These are phyloP conservation scores for Basipetospora chlamydospora DNA, from an alignment of 2,329 filamentous ascomycete genomes.

Conservation along the genomic window DNA sequence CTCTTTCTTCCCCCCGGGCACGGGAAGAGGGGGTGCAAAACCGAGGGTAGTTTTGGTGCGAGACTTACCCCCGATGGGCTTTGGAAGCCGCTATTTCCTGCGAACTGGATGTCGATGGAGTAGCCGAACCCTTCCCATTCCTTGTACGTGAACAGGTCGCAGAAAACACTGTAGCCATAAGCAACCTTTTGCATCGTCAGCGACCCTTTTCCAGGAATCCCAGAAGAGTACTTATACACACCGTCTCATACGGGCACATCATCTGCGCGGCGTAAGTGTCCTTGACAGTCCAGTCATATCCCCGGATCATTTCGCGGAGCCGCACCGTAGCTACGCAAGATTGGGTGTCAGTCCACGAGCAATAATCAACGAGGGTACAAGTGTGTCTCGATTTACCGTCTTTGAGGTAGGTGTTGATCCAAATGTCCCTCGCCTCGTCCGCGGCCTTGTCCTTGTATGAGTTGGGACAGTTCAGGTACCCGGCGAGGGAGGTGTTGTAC, in stretches of 20 bases:
- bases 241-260: conserved; percentile 64
- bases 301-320: conserved; percentile 38
- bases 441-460: conserved; percentile 35
- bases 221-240: conserved; percentile 9
- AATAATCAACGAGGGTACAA: background rate
- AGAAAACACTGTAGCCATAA: conserved; percentile 61
- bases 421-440: conserved; percentile 38
- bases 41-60: too few species aligned
- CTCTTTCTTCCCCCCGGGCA: too few species aligned
- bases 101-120: conserved; percentile 51
- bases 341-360: background rate
- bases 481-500: conserved; percentile 59
- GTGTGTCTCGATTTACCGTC: conserved; percentile 28
- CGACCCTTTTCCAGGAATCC: too few species aligned
- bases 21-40: too few species aligned
- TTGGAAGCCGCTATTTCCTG: conserved; percentile 45
- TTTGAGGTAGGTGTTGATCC: conserved; percentile 49
- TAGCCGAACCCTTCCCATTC: conserved; percentile 66
- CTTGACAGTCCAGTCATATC: conserved; percentile 47
- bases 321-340: conserved; percentile 37
- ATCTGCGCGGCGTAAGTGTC: conserved; percentile 56
- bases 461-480: conserved; percentile 53
- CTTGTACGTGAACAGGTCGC: conserved; percentile 57
- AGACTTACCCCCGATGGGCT: conserved; percentile 43
- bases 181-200: conserved; percentile 39